These are phyloP conservation scores for Trichosporon ovoides DNA, from an alignment of 1,284 basidiomycete species.

Conservation along the genomic window DNA sequence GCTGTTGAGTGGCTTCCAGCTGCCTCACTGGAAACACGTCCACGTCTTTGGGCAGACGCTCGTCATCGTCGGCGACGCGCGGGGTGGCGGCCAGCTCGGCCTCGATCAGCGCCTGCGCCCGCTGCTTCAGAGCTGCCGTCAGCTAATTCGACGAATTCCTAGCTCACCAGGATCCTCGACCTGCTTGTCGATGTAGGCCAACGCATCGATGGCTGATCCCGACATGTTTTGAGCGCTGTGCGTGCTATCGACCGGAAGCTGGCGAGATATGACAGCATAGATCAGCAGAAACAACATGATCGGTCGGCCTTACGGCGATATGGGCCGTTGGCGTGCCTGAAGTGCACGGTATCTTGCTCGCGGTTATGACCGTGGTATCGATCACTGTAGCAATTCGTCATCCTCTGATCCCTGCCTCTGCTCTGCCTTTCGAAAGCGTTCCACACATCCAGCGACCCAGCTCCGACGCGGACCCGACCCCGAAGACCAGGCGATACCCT, in stretches of 20 bases:
- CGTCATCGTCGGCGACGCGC: constrained; percentile 53
- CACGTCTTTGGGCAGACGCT: constrained; percentile 63
- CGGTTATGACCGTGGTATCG: constrained; percentile 1
- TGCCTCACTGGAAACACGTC: constrained; percentile 47
- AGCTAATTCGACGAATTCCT: background rate
- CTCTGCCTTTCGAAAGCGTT: background rate
- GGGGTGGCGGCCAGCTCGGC: constrained; percentile 41
- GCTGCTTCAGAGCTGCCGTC: constrained; percentile 30
- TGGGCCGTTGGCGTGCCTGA: background rate
- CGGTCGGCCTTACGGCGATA: constrained; percentile 13
- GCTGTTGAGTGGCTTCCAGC: background rate
- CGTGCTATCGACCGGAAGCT: background rate
- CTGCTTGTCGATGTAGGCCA: constrained; percentile 93
- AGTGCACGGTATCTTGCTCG: background rate
- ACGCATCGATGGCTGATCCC: constrained; percentile 60
- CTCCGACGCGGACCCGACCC: background rate
- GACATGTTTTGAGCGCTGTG: constrained; percentile 26
- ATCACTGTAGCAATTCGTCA: background rate
- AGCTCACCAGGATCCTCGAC: constrained; percentile 70
- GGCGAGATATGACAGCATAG: constrained; percentile 6
- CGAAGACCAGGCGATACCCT: too few species aligned
- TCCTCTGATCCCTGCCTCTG: background rate
- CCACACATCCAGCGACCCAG: background rate
- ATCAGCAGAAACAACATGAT: constrained; percentile 6
- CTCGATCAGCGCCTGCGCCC: constrained; percentile 43